A percentile compares a stretch with the other conserved stretches of the same genome.
Conservation (phyloP, 2,329 filamentous ascomycete species). For the Ophiostoma triangulosporum region DNA sequence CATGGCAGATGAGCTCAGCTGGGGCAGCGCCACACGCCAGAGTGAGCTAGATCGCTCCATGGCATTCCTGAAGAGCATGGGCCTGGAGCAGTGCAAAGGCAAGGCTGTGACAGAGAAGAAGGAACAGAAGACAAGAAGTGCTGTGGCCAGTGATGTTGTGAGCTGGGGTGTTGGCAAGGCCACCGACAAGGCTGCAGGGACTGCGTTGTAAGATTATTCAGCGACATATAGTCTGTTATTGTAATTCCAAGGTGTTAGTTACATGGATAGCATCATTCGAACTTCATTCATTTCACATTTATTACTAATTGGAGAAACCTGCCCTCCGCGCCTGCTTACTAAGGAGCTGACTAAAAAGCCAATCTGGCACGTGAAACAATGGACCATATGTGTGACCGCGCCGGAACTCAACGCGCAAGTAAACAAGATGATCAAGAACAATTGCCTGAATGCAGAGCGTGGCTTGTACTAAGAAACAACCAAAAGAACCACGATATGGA, state of each 20-base stretch:
- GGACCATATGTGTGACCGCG: background rate
- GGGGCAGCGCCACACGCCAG: conserved; percentile 59
- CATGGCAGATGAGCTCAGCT: conserved; percentile 73
- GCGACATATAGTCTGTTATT: background rate
- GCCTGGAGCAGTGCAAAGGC: conserved; percentile 32
- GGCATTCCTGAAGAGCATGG: conserved; percentile 48
- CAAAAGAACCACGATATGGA: background rate
- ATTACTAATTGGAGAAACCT: background rate
- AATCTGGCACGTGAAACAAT: background rate
- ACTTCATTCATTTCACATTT: background rate
- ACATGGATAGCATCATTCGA: too few relatives aligned
- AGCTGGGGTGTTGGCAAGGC: background rate
- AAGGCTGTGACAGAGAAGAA: background rate
- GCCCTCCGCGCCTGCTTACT: background rate
- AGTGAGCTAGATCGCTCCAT: conserved; percentile 63
- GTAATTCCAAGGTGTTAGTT: background rate
- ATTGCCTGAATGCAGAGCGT: too few relatives aligned
- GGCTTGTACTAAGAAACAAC: too few relatives aligned
- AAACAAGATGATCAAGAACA: background rate
- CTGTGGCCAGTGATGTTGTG: background rate
- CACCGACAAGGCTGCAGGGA: background rate
- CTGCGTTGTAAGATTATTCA: background rate
- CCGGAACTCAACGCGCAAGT: background rate
- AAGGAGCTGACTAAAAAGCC: background rate
- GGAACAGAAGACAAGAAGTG: background rate